Percentiles rank a stretch among this genome's conserved stretches.
Evolutionary conservation across 352 stramenopile species (phyloP).

Genomic region (Aphanomyces invadans): DNA sequence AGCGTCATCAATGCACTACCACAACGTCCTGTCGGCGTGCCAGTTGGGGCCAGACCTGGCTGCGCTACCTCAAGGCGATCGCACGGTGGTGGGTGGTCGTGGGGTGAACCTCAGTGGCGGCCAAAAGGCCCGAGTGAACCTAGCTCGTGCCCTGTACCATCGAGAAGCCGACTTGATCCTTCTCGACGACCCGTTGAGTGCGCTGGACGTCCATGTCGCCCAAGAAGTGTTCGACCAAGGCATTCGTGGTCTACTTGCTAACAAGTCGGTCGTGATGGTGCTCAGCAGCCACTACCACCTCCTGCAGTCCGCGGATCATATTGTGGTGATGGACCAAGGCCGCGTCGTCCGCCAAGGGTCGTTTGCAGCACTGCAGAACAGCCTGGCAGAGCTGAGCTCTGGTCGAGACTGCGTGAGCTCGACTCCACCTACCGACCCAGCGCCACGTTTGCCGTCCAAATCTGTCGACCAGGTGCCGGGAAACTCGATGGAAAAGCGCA

Average conservation of each 20-base stretch:
- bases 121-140: slow-evolving; percentile 88
- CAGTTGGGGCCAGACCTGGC: slow-evolving; percentile 83
- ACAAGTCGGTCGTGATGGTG: slow-evolving; percentile 87
- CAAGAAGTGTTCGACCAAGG: slow-evolving; percentile 92
- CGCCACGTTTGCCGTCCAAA: neutral
- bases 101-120: slow-evolving; percentile 96
- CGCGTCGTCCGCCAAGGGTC: slow-evolving; percentile 66
- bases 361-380: slow-evolving; percentile 48
- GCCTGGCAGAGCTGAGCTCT: slow-evolving; percentile 29
- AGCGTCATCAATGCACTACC: slow-evolving; percentile 32
- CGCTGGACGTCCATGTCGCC: slow-evolving; percentile 95
- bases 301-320: slow-evolving; percentile 39
- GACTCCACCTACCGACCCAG: neutral
- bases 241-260: slow-evolving; percentile 76
- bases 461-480: neutral
- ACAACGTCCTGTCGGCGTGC: slow-evolving; percentile 64
- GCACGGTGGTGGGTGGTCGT: slow-evolving; percentile 97
- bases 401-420: neutral
- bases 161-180: slow-evolving; percentile 50
- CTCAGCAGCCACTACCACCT: slow-evolving; percentile 93
- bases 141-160: slow-evolving; percentile 92
- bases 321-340: slow-evolving; percentile 67
- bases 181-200: slow-evolving; percentile 94
- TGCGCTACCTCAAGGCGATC: slow-evolving; percentile 88
- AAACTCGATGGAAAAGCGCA: slow-evolving; percentile 1